These are phyloP conservation scores for Boletus barrowsii DNA, from an alignment of 768 basidiomycete genomes.

Conservation along the genomic window DNA sequence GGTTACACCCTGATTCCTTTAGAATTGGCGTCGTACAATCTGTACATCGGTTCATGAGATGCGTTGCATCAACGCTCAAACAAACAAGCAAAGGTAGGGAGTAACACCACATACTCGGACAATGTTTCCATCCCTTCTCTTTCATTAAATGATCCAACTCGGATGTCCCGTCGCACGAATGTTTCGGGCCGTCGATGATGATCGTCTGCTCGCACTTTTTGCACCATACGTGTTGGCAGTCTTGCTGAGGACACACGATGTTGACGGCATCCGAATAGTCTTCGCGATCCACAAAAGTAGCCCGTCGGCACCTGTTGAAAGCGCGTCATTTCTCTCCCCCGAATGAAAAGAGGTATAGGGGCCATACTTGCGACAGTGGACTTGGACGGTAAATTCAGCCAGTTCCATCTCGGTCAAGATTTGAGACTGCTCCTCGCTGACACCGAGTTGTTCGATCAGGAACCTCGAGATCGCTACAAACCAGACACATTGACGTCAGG, in stretches of 20 bases:
- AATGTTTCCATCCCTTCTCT: constrained; percentile 59
- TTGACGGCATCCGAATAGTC: constrained; percentile 41
- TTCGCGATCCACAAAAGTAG: constrained; percentile 47
- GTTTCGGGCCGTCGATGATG: constrained; percentile 35
- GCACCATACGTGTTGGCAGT: constrained; percentile 57
- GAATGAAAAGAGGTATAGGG: neutral
- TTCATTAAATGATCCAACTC: constrained; percentile 54
- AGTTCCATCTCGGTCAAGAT: constrained; percentile 48
- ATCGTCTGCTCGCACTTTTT: constrained; percentile 51
- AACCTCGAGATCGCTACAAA: constrained; percentile 38
- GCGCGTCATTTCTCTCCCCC: neutral
- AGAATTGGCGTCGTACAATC: constrained; percentile 48
- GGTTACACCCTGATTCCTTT: constrained; percentile 53
- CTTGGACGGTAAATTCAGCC: constrained; percentile 38
- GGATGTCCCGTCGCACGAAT: constrained; percentile 57
- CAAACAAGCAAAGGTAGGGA: too few species aligned
- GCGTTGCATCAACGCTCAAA: neutral
- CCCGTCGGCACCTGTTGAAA: constrained; percentile 43
- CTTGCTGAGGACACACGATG: constrained; percentile 47
- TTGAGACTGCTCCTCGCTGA: constrained; percentile 40
- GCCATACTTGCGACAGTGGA: constrained; percentile 50
- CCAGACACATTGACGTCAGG: neutral
- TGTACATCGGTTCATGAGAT: constrained; percentile 9
- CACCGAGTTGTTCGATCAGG: constrained; percentile 43
- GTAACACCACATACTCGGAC: constrained; percentile 45